Conservation (phyloP, 2,329 filamentous ascomycete species). For the Emergomyces orientalis region DNA sequence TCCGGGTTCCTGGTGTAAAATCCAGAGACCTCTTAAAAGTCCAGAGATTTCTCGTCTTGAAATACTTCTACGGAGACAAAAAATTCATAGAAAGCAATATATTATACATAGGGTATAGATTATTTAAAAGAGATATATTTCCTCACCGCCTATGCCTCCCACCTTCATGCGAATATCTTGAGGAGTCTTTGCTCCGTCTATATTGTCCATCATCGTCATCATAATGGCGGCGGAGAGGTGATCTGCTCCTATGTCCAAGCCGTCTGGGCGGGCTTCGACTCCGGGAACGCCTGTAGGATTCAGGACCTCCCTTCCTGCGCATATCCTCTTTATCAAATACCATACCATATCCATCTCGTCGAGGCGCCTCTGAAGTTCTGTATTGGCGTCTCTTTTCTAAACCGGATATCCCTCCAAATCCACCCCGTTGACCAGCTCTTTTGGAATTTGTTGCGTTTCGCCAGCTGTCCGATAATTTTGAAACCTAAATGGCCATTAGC, state of each 20-base stretch:
- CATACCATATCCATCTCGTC: conserved; percentile 57
- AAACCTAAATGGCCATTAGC: conserved; percentile 38
- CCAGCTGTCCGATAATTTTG: conserved; percentile 82
- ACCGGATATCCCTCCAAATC: conserved; percentile 82
- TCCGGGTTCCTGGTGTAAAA: no score
- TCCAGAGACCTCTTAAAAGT: not conserved
- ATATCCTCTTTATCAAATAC: conserved; percentile 69
- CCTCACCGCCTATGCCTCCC: conserved; percentile 7
- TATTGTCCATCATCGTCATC: conserved; percentile 22
- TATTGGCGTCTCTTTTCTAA: conserved; percentile 90
- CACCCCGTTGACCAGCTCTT: conserved; percentile 56
- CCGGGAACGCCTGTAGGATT: conserved; percentile 6
- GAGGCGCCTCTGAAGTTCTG: conserved; percentile 52
- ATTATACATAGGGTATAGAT: not conserved
- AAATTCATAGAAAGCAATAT: not conserved
- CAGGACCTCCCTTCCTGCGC: conserved; percentile 35
- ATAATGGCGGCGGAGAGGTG: conserved; percentile 19
- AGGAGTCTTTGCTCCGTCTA: conserved; percentile 15
- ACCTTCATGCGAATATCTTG: conserved; percentile 23
- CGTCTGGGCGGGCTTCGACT: conserved; percentile 38
- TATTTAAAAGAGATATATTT: not conserved
- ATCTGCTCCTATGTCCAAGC: conserved; percentile 24
- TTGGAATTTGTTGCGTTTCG: conserved; percentile 76
- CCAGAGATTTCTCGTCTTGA: not conserved
- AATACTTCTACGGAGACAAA: not conserved